These are phyloP conservation scores for Ceratocystis harringtonii DNA, from an alignment of 2,329 filamentous ascomycete species.

Conservation along the genomic window DNA sequence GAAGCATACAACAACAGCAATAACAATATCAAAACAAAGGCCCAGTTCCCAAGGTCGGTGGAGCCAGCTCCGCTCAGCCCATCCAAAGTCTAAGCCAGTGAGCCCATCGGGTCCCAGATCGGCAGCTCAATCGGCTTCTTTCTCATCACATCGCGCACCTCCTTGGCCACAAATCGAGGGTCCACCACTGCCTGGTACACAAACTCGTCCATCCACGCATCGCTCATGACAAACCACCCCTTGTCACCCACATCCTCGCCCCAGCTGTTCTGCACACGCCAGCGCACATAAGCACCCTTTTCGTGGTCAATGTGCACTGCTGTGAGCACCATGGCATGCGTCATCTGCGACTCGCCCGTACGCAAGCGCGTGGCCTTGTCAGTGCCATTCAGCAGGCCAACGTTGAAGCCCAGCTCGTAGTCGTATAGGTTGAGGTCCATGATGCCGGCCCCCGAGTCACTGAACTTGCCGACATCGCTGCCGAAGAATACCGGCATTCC, in stretches of 20 bases:
- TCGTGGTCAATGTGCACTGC: constrained; percentile 61
- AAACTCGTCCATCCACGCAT: constrained; percentile 66
- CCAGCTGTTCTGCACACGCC: constrained; percentile 84
- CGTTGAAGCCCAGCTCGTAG: constrained; percentile 72
- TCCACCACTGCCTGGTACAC: constrained; percentile 79
- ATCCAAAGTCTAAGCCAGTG: constrained; percentile 38
- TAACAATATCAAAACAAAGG: neutral
- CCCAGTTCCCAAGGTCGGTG: neutral
- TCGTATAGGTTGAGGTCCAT: constrained; percentile 68
- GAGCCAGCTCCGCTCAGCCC: neutral
- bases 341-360: constrained; percentile 69
- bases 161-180: constrained; percentile 47
- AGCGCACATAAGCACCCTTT: constrained; percentile 50
- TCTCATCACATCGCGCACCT: constrained; percentile 54
- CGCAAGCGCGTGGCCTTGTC: constrained; percentile 60
- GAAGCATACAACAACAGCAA: constrained; percentile 21
- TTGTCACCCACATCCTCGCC: constrained; percentile 53
- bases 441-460: constrained; percentile 50
- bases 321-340: constrained; percentile 83
- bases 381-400: constrained; percentile 51
- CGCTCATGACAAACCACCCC: constrained; percentile 83
- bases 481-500: constrained; percentile 80
- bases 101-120: constrained; percentile 69
- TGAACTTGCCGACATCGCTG: constrained; percentile 73
- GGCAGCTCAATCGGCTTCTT: constrained; percentile 57